Base-by-base conservation (phyloP, 305 asterid genomes). In the Fraxinus paxiana region DNA sequence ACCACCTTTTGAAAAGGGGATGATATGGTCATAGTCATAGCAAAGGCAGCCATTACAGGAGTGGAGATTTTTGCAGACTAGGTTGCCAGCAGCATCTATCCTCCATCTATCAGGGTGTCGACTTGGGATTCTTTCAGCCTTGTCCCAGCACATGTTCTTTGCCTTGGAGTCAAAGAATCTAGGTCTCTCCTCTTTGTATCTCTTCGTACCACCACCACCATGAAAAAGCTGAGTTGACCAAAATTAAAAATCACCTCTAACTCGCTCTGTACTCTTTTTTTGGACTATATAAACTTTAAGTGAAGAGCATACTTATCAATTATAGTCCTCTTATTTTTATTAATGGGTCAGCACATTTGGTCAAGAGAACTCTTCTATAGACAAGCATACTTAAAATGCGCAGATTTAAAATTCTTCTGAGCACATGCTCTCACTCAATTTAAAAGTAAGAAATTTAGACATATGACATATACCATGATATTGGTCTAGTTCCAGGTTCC, bases 91-190 rank as follows among this genome's bases (percentile, higher is more conserved):
- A 73, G 92, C 90, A 85, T 93, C 98, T 72, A 87, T 87, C 74
- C 94, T 83, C 97, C 98, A 93, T 81, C 98, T 88, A 75, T 88
- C 94, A 35, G 97, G 95, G 82, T 93, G 90, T 85, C 94, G 90
- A 51, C 94, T 95, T 59, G 90, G 88, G 79, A 92, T 86, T 35
- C 38, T 82, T 79, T 85, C 85, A 22, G 94, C 97, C 76, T 89
- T 88, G 85, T 81, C 90, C 97, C 97, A 93, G 88, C 97, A 93
- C 37, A 59, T 79, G 70, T 59, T 81, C 89, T 87, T 89, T 48
- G 92, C 88, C 81, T 83, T 87, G 67, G 84, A 82, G 86, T 86
- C 92, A 72, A 93, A 92, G 65, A 87, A 90, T 77, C 95, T 86
- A 77, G 91, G 90, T 72, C 97, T 89, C 84, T 86, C 90, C 24